Evolutionary conservation across 2,329 filamentous ascomycete species (phyloP).

Genomic region (Raffaelea albimanens): DNA sequence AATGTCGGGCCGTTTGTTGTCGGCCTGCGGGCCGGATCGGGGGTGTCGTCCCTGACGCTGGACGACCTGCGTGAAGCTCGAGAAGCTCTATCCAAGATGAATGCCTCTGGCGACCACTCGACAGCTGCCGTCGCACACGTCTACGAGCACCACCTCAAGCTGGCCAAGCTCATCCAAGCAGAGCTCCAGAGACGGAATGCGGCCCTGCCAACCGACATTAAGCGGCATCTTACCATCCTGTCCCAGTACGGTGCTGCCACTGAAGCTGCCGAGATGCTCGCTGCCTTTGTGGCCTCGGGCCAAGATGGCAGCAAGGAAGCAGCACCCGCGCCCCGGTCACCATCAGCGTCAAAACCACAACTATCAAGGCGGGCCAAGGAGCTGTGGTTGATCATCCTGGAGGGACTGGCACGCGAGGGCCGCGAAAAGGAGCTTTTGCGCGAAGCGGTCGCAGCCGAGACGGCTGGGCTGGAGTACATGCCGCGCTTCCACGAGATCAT

Average conservation of each 20-base stretch:
- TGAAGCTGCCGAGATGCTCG: constrained; percentile 39
- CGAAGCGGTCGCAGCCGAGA: constrained; percentile 28
- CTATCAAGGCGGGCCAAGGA: constrained; percentile 17
- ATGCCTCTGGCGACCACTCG: neutral
- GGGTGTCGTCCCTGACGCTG: constrained; percentile 22
- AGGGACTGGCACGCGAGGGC: constrained; percentile 52
- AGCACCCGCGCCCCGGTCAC: neutral
- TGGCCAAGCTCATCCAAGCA: constrained; percentile 35
- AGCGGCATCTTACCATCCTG: constrained; percentile 38
- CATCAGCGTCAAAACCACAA: too few relatives aligned
- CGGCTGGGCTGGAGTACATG: constrained; percentile 34
- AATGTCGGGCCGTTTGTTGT: constrained; percentile 14
- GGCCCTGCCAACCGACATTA: constrained; percentile 22
- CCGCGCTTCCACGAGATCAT: constrained; percentile 42
- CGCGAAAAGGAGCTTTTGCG: constrained; percentile 47
- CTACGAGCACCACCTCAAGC: constrained; percentile 31
- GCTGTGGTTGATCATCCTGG: constrained; percentile 42
- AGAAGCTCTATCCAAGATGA: constrained; percentile 15
- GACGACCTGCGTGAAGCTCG: constrained; percentile 36
- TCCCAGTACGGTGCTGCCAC: constrained; percentile 43
- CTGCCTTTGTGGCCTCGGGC: constrained; percentile 20
- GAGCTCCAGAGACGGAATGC: constrained; percentile 20
- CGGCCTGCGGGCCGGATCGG: neutral
- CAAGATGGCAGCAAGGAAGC: constrained; percentile 4
- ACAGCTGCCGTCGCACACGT: neutral